Evolutionary conservation across 169 alveolate species (phyloP).

Genomic region (Eimeria falciformis): DNA sequence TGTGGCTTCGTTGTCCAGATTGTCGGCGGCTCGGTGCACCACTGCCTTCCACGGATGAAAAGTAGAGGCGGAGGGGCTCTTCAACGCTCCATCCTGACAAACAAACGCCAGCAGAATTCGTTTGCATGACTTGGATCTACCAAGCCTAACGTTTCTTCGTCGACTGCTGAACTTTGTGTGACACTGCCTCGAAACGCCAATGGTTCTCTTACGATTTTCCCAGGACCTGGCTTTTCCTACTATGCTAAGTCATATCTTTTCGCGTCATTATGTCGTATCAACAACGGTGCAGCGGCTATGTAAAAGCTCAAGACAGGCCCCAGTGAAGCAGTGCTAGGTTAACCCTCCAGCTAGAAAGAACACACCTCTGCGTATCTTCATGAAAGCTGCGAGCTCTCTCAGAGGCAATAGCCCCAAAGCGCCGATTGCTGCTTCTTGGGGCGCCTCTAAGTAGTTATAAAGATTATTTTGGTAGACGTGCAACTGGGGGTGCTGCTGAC

Average conservation of each 20-base stretch:
- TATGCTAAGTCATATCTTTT: too few species aligned
- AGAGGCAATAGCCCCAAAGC: slow-evolving; percentile 44
- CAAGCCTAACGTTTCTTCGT: background rate
- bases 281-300: too few species aligned
- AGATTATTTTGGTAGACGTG: slow-evolving; percentile 6
- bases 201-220: too few species aligned
- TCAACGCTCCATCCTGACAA: slow-evolving; percentile 16
- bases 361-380: slow-evolving; percentile 24
- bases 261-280: too few species aligned
- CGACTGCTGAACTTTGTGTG: background rate
- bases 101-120: too few species aligned
- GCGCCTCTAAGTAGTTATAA: slow-evolving; percentile 8
- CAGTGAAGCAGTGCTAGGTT: background rate
- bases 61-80: slow-evolving; percentile 33
- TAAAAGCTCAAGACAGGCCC: too few species aligned
- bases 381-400: slow-evolving; percentile 23
- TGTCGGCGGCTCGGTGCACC: too few species aligned
- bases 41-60: slow-evolving; percentile 6
- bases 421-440: slow-evolving; percentile 36
- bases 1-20: background rate
- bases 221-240: too few species aligned
- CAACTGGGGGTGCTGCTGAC: slow-evolving; percentile 48
- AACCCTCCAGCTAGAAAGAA: background rate
- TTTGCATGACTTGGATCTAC: background rate
- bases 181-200: background rate